A percentile compares a stretch with the other conserved stretches of the same genome.
phyloP scores from a whole-genome alignment of 2,329 filamentous ascomycete species.

The Polychaeton citri region DNA sequence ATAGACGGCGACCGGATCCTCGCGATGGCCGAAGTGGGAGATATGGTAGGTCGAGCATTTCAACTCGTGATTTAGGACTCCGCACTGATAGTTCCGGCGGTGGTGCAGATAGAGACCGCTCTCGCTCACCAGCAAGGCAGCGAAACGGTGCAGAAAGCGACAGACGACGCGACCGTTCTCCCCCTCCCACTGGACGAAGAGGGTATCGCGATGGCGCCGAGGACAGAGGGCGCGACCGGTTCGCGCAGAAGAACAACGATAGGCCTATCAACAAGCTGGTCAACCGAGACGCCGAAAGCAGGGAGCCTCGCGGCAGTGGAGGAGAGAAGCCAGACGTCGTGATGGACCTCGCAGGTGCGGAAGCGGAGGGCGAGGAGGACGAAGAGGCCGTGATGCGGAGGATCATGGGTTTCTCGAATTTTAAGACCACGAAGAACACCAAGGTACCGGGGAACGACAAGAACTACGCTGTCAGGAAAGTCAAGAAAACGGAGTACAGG shows the following conservation, averaged over 20 bases:
- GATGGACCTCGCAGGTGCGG: slow-evolving; percentile 2
- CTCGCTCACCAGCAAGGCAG: slow-evolving; percentile 14
- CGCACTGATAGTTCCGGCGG: slow-evolving; percentile 5
- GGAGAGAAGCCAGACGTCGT: slow-evolving; percentile 3
- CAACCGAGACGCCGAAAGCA: not conserved
- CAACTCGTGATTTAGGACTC: not conserved
- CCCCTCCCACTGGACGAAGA: slow-evolving; percentile 7
- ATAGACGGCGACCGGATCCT: slow-evolving; percentile 13
- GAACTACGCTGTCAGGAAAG: slow-evolving; percentile 68
- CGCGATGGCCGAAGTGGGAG: slow-evolving; percentile 12
- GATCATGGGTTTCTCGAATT: slow-evolving; percentile 82
- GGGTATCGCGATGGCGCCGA: slow-evolving; percentile 3
- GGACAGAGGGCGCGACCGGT: not conserved
- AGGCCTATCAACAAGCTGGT: slow-evolving; percentile 2
- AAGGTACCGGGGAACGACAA: slow-evolving; percentile 77
- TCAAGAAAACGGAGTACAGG: slow-evolving; percentile 87
- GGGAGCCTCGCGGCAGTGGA: not conserved
- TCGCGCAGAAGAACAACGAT: slow-evolving; percentile 9
- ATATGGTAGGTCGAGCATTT: slow-evolving; percentile 9
- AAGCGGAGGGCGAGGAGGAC: slow-evolving; percentile 35
- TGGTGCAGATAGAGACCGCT: slow-evolving; percentile 15
- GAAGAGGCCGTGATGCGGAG: slow-evolving; percentile 62
- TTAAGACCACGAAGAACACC: slow-evolving; percentile 75
- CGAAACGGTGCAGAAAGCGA: slow-evolving; percentile 17
- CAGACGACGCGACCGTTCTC: slow-evolving; percentile 16